These are phyloP conservation scores for Dysphania ambrosioides DNA, from an alignment of 148 eudicot species.

Conservation along the genomic window DNA sequence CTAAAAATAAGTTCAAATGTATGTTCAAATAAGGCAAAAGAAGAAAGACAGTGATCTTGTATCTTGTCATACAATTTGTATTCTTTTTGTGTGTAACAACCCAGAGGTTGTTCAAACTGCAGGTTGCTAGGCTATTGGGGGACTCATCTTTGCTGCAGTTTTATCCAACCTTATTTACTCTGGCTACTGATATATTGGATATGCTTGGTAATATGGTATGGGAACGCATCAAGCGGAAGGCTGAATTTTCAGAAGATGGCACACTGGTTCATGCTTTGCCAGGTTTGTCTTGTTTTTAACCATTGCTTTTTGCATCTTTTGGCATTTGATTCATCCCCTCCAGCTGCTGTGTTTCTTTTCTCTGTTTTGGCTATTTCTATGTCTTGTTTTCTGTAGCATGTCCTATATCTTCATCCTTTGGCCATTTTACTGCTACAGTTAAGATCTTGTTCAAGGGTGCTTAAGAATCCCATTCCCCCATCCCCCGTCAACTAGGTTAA, in stretches of 20 bases:
- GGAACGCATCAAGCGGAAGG: conserved; percentile 67
- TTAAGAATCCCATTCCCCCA: too few species aligned
- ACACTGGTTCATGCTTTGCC: conserved; percentile 37
- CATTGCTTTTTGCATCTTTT: neutral
- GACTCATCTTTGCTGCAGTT: conserved; percentile 59
- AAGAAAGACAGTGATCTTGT: neutral
- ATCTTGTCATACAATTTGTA: neutral
- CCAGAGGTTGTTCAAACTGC: conserved; percentile 22
- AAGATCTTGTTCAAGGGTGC: too few species aligned
- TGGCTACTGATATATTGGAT: conserved; percentile 70
- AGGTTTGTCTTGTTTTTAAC: conserved; percentile 36
- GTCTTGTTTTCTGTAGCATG: neutral
- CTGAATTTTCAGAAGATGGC: conserved; percentile 57
- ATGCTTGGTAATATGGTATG: conserved; percentile 77
- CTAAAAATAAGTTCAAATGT: neutral
- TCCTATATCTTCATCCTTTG: neutral
- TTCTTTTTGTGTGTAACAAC: neutral
- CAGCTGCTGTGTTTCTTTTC: neutral
- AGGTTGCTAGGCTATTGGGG: conserved; percentile 77
- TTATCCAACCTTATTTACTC: conserved; percentile 72
- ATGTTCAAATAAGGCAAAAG: neutral
- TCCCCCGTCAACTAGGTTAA: too few species aligned
- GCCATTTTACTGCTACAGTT: neutral
- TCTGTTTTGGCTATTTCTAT: neutral
- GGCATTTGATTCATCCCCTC: neutral